Evolutionary conservation across 768 basidiomycete species (phyloP).

Genomic region (Suillus spraguei): DNA sequence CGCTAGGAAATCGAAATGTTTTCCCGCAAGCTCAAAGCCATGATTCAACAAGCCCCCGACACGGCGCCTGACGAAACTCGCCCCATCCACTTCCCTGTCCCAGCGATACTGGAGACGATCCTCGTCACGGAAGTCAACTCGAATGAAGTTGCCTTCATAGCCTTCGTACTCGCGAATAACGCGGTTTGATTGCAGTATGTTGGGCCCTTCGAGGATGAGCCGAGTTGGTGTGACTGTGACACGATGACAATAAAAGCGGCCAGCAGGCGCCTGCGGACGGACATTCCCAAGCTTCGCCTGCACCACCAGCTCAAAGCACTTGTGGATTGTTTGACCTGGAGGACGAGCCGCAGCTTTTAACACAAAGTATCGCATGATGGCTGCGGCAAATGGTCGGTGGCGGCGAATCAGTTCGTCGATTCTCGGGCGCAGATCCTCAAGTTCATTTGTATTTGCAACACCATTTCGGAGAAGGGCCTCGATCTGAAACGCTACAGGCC

Average conservation of each 20-base stretch:
- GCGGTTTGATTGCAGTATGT: constrained; percentile 74
- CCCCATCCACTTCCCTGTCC: constrained; percentile 65
- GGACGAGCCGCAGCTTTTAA: constrained; percentile 49
- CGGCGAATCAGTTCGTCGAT: constrained; percentile 44
- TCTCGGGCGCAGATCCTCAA: constrained; percentile 46
- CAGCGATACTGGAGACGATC: constrained; percentile 74
- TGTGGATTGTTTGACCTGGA: constrained; percentile 41
- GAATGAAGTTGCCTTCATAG: constrained; percentile 69
- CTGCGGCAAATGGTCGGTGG: constrained; percentile 40
- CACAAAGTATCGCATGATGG: constrained; percentile 57
- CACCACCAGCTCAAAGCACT: constrained; percentile 48
- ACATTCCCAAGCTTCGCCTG: constrained; percentile 20
- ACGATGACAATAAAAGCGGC: constrained; percentile 68
- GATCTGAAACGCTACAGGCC: constrained; percentile 77
- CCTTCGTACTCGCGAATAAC: constrained; percentile 69
- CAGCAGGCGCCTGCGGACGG: constrained; percentile 29
- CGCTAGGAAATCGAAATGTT: constrained; percentile 76
- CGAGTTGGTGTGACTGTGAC: constrained; percentile 79
- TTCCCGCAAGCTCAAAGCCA: constrained; percentile 73
- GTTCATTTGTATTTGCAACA: constrained; percentile 59
- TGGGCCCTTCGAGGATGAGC: constrained; percentile 76
- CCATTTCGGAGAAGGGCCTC: constrained; percentile 69
- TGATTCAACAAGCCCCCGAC: constrained; percentile 59
- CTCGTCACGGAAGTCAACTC: constrained; percentile 87
- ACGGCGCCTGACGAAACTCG: constrained; percentile 54